Conservation (phyloP, 2,329 filamentous ascomycete genomes). For the Pseudocercospora pini-densiflorae region DNA sequence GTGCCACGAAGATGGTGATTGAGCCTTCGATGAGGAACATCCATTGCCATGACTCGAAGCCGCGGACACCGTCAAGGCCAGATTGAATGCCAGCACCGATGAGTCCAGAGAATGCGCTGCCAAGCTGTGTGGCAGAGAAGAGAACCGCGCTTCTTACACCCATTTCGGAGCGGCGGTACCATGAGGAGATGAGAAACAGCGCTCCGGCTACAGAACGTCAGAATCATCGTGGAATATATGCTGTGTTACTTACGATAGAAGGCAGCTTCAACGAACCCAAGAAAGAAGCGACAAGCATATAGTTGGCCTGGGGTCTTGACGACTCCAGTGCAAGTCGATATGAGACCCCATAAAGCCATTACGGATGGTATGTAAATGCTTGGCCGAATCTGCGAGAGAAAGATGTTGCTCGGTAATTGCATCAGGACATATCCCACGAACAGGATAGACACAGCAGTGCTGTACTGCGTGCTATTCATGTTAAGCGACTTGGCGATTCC, state of each 20-base stretch:
- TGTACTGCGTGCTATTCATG: background rate
- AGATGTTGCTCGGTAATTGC: slow-evolving; percentile 35
- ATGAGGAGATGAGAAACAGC: slow-evolving; percentile 44
- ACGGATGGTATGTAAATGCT: background rate
- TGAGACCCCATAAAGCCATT: background rate
- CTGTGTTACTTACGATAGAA: too few relatives aligned
- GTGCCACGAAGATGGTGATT: slow-evolving; percentile 10
- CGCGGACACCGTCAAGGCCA: background rate
- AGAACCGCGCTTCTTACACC: slow-evolving; percentile 30
- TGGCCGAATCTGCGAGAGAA: background rate
- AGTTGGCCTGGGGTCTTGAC: background rate
- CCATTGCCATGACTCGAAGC: slow-evolving; percentile 1
- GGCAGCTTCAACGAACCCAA: background rate
- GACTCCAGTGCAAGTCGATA: background rate
- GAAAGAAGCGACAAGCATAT: background rate
- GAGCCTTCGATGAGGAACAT: slow-evolving; percentile 4
- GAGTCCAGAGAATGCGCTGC: background rate
- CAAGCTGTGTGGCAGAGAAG: background rate
- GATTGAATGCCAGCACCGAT: background rate
- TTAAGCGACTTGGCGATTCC: background rate
- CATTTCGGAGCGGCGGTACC: slow-evolving; percentile 53
- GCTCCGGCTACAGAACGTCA: too few relatives aligned
- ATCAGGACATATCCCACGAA: slow-evolving; percentile 43
- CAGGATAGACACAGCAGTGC: slow-evolving; percentile 2
- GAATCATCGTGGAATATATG: too few relatives aligned